A percentile compares a stretch with the other conserved stretches of the same genome.
These are phyloP conservation scores for Hansenula lynferdii DNA, from an alignment of 1,139 yeast species.

Conservation along the genomic window DNA sequence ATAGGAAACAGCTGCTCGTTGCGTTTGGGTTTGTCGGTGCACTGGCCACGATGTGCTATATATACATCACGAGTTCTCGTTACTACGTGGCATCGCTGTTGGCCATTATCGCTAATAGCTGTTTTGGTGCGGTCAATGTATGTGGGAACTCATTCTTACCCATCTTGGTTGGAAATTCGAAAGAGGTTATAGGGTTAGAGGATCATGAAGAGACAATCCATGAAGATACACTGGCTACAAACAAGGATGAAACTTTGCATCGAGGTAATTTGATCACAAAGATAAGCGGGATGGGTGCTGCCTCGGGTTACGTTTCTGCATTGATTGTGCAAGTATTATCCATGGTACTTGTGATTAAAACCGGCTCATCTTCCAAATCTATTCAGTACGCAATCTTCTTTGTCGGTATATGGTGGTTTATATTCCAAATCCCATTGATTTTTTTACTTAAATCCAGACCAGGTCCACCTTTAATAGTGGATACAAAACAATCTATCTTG, in stretches of 20 bases:
- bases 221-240: background rate
- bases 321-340: constrained; percentile 55
- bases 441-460: constrained; percentile 40
- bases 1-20: constrained; percentile 47
- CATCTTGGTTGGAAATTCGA: constrained; percentile 34
- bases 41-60: constrained; percentile 40
- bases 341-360: constrained; percentile 40
- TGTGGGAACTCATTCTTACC: constrained; percentile 74
- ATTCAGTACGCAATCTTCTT: constrained; percentile 50
- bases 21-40: constrained; percentile 54
- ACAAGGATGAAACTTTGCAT: constrained; percentile 3
- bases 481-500: constrained; percentile 11
- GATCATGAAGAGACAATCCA: background rate
- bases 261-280: constrained; percentile 35
- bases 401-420: constrained; percentile 70
- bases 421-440: constrained; percentile 56
- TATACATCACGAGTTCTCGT: constrained; percentile 36
- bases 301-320: constrained; percentile 62
- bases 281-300: constrained; percentile 63
- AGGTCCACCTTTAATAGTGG: constrained; percentile 27
- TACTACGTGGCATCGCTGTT: constrained; percentile 51
- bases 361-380: constrained; percentile 39
- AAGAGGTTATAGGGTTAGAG: constrained; percentile 11
- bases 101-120: constrained; percentile 57
- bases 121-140: constrained; percentile 69